A percentile compares a stretch with the other conserved stretches of the same genome.
Conservation (phyloP, 2,329 filamentous ascomycete species). For the Hymenoscyphus scutula region DNA sequence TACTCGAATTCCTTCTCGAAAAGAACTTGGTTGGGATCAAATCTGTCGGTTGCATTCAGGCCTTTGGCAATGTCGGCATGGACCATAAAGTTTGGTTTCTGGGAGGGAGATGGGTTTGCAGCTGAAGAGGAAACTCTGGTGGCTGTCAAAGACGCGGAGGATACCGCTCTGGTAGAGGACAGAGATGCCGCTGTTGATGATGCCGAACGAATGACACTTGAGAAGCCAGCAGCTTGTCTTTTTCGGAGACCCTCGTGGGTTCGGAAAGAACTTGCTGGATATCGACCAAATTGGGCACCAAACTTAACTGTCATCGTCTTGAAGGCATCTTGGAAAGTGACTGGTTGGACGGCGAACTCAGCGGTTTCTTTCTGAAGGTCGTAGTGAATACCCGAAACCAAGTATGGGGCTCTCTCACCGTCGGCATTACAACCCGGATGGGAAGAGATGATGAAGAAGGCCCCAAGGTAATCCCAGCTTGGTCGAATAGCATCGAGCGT, state of each 20-base stretch:
- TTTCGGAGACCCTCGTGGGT: slow-evolving; percentile 14
- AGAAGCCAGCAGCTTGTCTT: slow-evolving; percentile 4
- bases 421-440: slow-evolving; percentile 17
- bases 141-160: too few relatives aligned
- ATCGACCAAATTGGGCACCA: slow-evolving; percentile 15
- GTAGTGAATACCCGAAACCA: slow-evolving; percentile 18
- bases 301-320: slow-evolving; percentile 23
- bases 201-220: neutral
- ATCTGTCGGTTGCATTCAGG: slow-evolving; percentile 2
- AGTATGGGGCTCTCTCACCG: slow-evolving; percentile 15
- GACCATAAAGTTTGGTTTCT: neutral
- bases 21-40: slow-evolving; percentile 5
- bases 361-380: slow-evolving; percentile 10
- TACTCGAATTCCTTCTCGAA: neutral
- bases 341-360: slow-evolving; percentile 8
- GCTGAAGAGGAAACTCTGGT: too few relatives aligned
- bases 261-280: slow-evolving; percentile 15
- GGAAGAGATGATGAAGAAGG: slow-evolving; percentile 16
- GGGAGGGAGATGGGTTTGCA: neutral
- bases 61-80: neutral
- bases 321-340: slow-evolving; percentile 21
- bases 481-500: slow-evolving; percentile 11
- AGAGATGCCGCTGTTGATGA: slow-evolving; percentile 1
- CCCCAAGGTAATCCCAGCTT: slow-evolving; percentile 12
- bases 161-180: neutral